A percentile compares a stretch with the other conserved stretches of the same genome.
Evolutionary conservation across 768 basidiomycete genomes (phyloP).

Genomic region (Butyriboletus loyo): DNA sequence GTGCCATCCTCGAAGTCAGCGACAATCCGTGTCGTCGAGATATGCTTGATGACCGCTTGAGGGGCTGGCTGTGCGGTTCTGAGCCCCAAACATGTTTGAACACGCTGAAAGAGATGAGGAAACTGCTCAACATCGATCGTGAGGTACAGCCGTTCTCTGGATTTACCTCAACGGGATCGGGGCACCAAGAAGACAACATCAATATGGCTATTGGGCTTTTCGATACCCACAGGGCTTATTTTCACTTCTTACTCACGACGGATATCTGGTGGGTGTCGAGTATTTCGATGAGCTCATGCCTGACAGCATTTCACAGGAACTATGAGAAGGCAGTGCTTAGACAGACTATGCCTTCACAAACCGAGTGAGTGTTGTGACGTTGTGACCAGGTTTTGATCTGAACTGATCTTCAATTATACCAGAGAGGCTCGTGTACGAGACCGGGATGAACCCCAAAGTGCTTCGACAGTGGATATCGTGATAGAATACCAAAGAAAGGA

Average conservation of each 20-base stretch:
- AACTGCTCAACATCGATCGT: background rate
- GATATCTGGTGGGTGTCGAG: conserved; percentile 4
- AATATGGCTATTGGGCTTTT: background rate
- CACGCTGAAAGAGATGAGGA: background rate
- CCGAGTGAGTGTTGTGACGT: background rate
- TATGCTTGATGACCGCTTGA: conserved; percentile 2
- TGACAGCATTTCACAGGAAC: background rate
- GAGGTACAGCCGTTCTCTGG: background rate
- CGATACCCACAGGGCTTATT: background rate
- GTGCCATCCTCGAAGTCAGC: conserved; percentile 2
- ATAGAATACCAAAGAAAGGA: background rate
- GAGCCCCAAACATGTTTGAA: conserved; percentile 7
- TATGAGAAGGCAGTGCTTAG: background rate
- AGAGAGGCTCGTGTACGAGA: background rate
- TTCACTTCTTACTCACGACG: conserved; percentile 9
- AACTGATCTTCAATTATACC: background rate
- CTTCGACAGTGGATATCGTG: background rate
- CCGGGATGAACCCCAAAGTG: background rate
- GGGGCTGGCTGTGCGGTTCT: background rate
- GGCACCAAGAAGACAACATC: background rate
- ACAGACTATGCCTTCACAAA: background rate
- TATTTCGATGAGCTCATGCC: background rate
- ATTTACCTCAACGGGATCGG: background rate
- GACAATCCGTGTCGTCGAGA: background rate
- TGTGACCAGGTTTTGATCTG: background rate